Base-by-base conservation (phyloP, 805 yeast genomes). In the Gaillardinia entomophila region DNA sequence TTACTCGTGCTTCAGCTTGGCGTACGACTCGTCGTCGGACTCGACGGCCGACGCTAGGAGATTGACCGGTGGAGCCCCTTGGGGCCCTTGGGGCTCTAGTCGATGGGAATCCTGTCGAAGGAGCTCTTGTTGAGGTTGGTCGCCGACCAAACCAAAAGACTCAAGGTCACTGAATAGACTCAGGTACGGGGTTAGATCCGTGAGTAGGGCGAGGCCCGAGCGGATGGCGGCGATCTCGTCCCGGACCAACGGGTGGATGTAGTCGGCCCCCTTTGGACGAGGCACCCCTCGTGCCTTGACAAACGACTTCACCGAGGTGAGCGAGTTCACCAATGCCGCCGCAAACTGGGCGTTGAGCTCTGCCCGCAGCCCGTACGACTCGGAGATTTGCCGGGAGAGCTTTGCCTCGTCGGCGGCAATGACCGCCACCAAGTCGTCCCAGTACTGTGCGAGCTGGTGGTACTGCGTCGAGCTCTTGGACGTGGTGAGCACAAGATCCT, bases 391-490 rank as follows among this genome's bases (percentile, higher is more conserved):
- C 4, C 30, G 36, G 15, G 37, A 34, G 15, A 66, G 41, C 14
- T 40, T 44, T 4, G 31, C 32, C 30, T 66, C 72, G 30, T 53
- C 56, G 3, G 41, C 27, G 13, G 48, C 45, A 17, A 66, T 30
- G 14, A 41, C 22, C 4, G 17, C 25, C 6, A 46, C 33, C 1
- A 48, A 33, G 27, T 60, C 63, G 15, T 40, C 37, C 70, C 71
- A 64, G 2, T 41, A 31, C 0, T 36, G 31, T 2, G 53, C 44
- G 32, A 45, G 47, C 19, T 52, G 48, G 35, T 62, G 66, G 39
- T 39, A 62, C 0, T 34, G 24, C 4, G 59, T 46, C 0, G 69
- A 52, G 20, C 41, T 38, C 10, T 35, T 41, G 4, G 67, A 55
- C 2, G 60, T 36, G 8, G 43, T 36, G 2, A 45, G 34, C 3